Percentiles rank a stretch among this genome's conserved stretches.
phyloP scores from a whole-genome alignment of 1,284 basidiomycete genomes.

The Trichosporon asahii region DNA sequence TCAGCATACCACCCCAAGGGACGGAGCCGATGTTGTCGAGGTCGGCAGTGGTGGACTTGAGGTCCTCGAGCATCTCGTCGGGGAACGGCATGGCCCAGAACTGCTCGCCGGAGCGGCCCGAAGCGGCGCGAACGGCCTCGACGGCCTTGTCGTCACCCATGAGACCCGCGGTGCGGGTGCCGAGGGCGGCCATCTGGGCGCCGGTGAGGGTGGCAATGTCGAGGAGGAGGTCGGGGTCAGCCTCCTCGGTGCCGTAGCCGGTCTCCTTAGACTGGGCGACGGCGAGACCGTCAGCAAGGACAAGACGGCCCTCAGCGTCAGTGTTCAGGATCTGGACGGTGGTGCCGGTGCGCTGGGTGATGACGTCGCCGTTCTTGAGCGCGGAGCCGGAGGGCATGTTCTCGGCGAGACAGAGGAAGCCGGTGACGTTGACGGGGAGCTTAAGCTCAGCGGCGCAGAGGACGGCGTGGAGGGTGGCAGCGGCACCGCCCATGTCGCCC shows the following conservation, averaged over 20 bases:
- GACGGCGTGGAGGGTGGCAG: slow-evolving; percentile 21
- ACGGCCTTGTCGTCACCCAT: slow-evolving; percentile 25
- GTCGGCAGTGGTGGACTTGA: slow-evolving; percentile 21
- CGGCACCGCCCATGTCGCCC: slow-evolving; percentile 27
- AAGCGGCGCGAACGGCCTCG: slow-evolving; percentile 16
- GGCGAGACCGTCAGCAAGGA: slow-evolving; percentile 24
- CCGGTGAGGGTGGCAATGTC: slow-evolving; percentile 25
- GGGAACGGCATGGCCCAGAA: slow-evolving; percentile 28
- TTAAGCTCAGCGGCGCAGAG: slow-evolving; percentile 23
- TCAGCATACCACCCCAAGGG: slow-evolving; percentile 22
- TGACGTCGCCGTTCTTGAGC: slow-evolving; percentile 23
- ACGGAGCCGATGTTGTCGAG: slow-evolving; percentile 20
- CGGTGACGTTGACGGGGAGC: slow-evolving; percentile 19
- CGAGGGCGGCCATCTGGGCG: slow-evolving; percentile 23
- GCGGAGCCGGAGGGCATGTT: slow-evolving; percentile 25
- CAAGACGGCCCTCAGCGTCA: slow-evolving; percentile 26
- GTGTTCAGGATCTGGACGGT: slow-evolving; percentile 26
- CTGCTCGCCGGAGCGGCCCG: slow-evolving; percentile 14
- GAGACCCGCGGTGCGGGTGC: slow-evolving; percentile 23
- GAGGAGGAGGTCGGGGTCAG: slow-evolving; percentile 23
- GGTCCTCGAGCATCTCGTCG: slow-evolving; percentile 24
- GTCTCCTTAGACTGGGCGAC: slow-evolving; percentile 20
- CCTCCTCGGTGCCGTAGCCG: slow-evolving; percentile 24
- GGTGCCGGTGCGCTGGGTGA: slow-evolving; percentile 21
- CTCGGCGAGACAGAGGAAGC: slow-evolving; percentile 24